Percentiles rank a stretch among this genome's conserved stretches.
These are phyloP conservation scores for Meripilus lineatus DNA, from an alignment of 1,284 basidiomycete species.

Conservation along the genomic window DNA sequence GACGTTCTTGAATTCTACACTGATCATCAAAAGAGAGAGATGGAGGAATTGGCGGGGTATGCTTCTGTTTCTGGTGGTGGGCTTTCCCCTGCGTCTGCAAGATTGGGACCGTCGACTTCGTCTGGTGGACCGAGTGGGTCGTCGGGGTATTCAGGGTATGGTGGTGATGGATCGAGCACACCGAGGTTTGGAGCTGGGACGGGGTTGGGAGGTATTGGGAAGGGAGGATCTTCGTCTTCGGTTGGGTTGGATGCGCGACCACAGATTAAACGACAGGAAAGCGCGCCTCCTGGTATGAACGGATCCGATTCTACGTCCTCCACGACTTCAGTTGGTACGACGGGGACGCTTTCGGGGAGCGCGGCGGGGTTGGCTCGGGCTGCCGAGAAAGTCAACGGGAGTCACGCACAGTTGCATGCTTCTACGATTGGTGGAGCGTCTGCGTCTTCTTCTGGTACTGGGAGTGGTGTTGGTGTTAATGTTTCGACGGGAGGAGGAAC, in stretches of 20 bases:
- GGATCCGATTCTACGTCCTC: conserved; percentile 38
- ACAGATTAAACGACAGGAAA: conserved; percentile 52
- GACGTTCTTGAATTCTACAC: conserved; percentile 99
- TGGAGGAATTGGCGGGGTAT: conserved; percentile 58
- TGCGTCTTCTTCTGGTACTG: conserved; percentile 19
- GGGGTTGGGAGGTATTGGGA: conserved; percentile 66
- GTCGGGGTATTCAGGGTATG: conserved; percentile 20
- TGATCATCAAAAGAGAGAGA: conserved; percentile 90
- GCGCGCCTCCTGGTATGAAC: conserved; percentile 47
- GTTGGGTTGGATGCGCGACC: conserved; percentile 31
- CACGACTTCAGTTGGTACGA: conserved; percentile 10
- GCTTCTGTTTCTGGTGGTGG: conserved; percentile 16
- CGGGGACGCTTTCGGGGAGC: conserved; percentile 26
- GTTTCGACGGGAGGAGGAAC: background rate
- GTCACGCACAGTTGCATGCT: conserved; percentile 39
- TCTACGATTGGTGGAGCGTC: conserved; percentile 34
- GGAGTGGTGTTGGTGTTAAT: conserved; percentile 23
- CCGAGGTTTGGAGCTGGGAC: conserved; percentile 83
- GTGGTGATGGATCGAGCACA: conserved; percentile 36
- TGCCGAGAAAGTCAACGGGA: conserved; percentile 60
- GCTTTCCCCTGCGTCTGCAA: conserved; percentile 2
- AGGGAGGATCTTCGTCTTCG: conserved; percentile 42
- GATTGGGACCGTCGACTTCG: conserved; percentile 5
- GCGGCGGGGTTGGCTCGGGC: conserved; percentile 44
- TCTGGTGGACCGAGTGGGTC: conserved; percentile 3